A percentile compares a stretch with the other conserved stretches of the same genome.
These are phyloP conservation scores for Phycomyces blakesleeanus DNA, from an alignment of 192 early-diverging fungal genomes.

Conservation along the genomic window DNA sequence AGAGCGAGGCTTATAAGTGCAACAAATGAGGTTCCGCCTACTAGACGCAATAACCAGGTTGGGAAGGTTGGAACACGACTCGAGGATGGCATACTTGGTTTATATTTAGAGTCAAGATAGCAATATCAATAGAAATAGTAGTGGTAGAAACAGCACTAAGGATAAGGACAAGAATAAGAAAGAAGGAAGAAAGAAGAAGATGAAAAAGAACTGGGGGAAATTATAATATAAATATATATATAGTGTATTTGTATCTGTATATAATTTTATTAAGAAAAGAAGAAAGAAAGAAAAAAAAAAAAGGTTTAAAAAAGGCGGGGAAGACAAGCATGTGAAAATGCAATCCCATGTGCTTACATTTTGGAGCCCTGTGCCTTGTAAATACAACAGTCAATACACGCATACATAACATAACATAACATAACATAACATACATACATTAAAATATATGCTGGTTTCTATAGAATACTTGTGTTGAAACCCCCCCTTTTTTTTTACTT, in stretches of 20 bases:
- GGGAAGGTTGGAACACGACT: slow-evolving; percentile 3
- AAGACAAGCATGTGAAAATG: slow-evolving; percentile 1
- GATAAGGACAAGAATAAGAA: not conserved
- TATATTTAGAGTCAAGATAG: not conserved
- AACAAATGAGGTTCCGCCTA: slow-evolving; percentile 26
- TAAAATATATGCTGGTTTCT: no score
- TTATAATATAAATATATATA: no score
- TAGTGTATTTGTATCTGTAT: no score
- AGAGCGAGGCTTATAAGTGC: slow-evolving; percentile 17
- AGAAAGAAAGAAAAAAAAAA: no score
- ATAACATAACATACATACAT: no score
- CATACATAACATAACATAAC: no score
- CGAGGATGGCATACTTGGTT: slow-evolving; percentile 8
- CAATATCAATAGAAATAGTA: not conserved
- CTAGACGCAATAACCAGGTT: slow-evolving; percentile 26
- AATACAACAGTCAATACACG: not conserved
- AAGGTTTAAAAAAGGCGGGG: slow-evolving; percentile 1
- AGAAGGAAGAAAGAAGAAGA: not conserved
- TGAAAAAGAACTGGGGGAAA: not conserved
- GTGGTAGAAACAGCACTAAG: no score
- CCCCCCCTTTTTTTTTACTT: no score
- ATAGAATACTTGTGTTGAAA: no score
- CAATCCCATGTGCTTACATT: not conserved
- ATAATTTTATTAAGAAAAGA: no score
- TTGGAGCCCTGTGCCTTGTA: not conserved